phyloP scores from a whole-genome alignment of 495 filamentous ascomycete species.

The Collariella sp. region DNA sequence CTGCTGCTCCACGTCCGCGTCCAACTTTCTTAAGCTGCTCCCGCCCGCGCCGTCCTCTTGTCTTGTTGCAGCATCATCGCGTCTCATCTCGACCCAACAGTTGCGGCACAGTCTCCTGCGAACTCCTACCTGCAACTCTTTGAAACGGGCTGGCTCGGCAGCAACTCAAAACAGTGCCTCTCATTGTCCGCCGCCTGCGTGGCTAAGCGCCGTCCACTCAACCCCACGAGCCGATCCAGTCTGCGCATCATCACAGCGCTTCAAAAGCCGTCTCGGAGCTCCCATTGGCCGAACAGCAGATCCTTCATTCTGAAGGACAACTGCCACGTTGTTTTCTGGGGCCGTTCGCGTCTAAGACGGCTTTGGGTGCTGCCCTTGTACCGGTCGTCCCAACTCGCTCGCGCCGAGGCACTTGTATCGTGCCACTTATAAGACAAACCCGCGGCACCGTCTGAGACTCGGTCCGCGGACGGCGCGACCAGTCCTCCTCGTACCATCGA shows the following conservation, averaged over 20 bases:
- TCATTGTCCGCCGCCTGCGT: conserved; percentile 18
- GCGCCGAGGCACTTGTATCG: neutral
- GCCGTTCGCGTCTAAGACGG: neutral
- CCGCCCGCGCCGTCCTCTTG: neutral
- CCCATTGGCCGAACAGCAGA: conserved; percentile 24
- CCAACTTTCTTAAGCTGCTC: neutral
- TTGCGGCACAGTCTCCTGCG: conserved; percentile 9
- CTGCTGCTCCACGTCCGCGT: neutral
- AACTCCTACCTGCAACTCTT: neutral
- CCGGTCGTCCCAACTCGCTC: neutral
- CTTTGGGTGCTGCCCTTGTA: neutral
- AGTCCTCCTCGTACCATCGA: conserved; percentile 18
- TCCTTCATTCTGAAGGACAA: conserved; percentile 15
- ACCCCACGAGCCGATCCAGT: conserved; percentile 3
- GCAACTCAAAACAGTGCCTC: conserved; percentile 18
- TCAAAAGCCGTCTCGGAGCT: conserved; percentile 13
- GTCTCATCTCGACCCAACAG: neutral
- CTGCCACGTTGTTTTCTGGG: conserved; percentile 3
- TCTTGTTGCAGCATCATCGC: neutral
- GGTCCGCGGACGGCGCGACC: neutral
- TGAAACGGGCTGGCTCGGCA: conserved; percentile 2
- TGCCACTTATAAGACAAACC: conserved; percentile 22
- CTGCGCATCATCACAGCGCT: conserved; percentile 29
- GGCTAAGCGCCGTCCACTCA: conserved; percentile 31
- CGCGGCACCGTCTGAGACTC: neutral